phyloP scores from a whole-genome alignment of 2,329 filamentous ascomycete species.

The Pseudocercospora macadamiae region DNA sequence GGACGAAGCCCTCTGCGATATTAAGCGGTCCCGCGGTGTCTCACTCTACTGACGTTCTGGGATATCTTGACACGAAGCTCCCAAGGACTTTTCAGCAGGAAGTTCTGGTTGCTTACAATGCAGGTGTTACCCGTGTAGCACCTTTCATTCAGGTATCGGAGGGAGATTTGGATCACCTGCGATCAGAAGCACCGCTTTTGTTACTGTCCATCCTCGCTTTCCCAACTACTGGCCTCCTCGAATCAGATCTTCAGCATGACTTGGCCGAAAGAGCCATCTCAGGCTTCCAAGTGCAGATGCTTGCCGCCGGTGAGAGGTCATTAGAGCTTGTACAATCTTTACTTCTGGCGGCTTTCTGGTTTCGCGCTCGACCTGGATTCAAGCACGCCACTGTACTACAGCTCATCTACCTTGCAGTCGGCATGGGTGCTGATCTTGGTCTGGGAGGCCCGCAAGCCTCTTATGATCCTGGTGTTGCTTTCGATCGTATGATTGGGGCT shows the following conservation, averaged over 20 bases:
- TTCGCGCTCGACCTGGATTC: slow-evolving; percentile 70
- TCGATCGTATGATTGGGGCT: slow-evolving; percentile 3
- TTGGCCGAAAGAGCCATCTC: slow-evolving; percentile 15
- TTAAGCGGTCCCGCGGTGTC: background rate
- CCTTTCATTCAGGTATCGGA: slow-evolving; percentile 11
- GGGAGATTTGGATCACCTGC: background rate
- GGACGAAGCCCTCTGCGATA: background rate
- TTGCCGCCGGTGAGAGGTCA: slow-evolving; percentile 67
- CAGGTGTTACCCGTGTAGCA: background rate
- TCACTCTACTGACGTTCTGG: slow-evolving; percentile 6
- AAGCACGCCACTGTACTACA: slow-evolving; percentile 88
- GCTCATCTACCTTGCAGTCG: slow-evolving; percentile 73
- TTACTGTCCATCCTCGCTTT: slow-evolving; percentile 16
- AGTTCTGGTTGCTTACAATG: slow-evolving; percentile 9
- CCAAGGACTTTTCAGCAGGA: background rate
- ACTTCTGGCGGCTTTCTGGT: slow-evolving; percentile 74
- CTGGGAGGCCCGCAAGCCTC: slow-evolving; percentile 52
- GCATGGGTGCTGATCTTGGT: slow-evolving; percentile 80
- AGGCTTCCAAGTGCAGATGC: slow-evolving; percentile 7
- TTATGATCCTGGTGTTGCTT: slow-evolving; percentile 8
- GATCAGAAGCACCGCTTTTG: slow-evolving; percentile 3
- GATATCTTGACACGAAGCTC: slow-evolving; percentile 11
- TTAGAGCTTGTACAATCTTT: slow-evolving; percentile 79
- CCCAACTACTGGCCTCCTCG: slow-evolving; percentile 7
- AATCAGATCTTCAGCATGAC: slow-evolving; percentile 3